Evolutionary conservation across 2,329 filamentous ascomycete species (phyloP).

Genomic region (Davidsoniella eucalypti): DNA sequence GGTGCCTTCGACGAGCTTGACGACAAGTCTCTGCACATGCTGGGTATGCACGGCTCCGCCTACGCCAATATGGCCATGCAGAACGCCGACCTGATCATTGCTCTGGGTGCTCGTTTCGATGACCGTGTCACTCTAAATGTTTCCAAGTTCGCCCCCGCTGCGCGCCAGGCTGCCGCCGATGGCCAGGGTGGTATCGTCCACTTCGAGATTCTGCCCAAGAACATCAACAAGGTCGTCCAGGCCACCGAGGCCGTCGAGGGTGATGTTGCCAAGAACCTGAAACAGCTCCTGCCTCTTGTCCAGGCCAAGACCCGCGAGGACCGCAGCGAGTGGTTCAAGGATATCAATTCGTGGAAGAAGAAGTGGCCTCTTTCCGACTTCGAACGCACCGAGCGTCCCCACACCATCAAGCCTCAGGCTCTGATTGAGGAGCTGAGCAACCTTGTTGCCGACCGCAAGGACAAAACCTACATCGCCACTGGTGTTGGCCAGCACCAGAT

Average conservation of each 20-base stretch:
- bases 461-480: constrained; percentile 75
- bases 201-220: constrained; percentile 98
- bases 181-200: constrained; percentile 87
- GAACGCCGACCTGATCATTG: constrained; percentile 88
- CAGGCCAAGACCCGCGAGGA: constrained; percentile 43
- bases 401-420: constrained; percentile 85
- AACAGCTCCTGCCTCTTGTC: constrained; percentile 56
- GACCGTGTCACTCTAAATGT: constrained; percentile 80
- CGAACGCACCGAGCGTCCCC: constrained; percentile 58
- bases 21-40: constrained; percentile 90
- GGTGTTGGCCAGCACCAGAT: constrained; percentile 97
- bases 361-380: constrained; percentile 76
- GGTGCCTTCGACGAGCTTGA: constrained; percentile 88
- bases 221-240: constrained; percentile 99
- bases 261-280: constrained; percentile 69
- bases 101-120: constrained; percentile 84
- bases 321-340: constrained; percentile 70
- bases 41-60: constrained; percentile 93
- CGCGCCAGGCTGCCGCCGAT: constrained; percentile 69
- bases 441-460: constrained; percentile 62
- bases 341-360: constrained; percentile 82
- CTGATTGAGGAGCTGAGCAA: constrained; percentile 82
- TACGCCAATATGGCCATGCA: constrained; percentile 99
- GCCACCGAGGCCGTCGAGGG: constrained; percentile 91
- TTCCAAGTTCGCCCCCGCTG: constrained; percentile 74